Percentiles rank a stretch among this genome's conserved stretches.
Conservation (phyloP, 768 basidiomycete genomes). For the Mycena olivaceomarginata region DNA sequence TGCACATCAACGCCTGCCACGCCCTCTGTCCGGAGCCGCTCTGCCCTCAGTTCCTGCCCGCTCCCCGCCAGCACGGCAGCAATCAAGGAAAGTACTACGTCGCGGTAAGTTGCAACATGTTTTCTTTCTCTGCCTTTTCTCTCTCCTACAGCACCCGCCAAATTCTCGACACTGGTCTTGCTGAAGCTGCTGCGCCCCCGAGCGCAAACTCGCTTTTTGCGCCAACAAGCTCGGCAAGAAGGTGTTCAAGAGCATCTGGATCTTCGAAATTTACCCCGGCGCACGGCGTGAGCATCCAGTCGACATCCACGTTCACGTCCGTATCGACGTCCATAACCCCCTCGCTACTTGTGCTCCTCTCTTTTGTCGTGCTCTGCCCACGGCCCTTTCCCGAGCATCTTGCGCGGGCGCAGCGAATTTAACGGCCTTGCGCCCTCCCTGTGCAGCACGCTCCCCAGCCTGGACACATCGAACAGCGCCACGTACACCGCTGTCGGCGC, state of each 20-base stretch:
- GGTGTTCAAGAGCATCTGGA: slow-evolving; percentile 15
- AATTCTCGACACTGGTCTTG: too few relatives aligned
- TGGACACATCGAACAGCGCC: slow-evolving; percentile 32
- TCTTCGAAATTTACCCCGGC: slow-evolving; percentile 19
- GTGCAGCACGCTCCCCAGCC: slow-evolving; percentile 26
- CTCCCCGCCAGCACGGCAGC: too few relatives aligned
- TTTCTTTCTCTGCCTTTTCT: too few relatives aligned
- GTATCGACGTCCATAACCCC: slow-evolving; percentile 6
- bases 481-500: slow-evolving; percentile 31
- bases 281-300: neutral
- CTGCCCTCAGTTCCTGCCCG: too few relatives aligned
- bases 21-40: too few relatives aligned
- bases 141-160: too few relatives aligned
- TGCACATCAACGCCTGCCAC: too few relatives aligned
- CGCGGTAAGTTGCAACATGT: too few relatives aligned
- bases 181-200: too few relatives aligned
- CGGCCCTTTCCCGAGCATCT: neutral
- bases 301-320: neutral
- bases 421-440: slow-evolving; percentile 29
- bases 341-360: neutral
- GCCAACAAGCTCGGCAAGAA: neutral
- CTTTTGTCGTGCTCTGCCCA: neutral
- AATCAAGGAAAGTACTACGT: too few relatives aligned
- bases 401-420: neutral
- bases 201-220: too few relatives aligned